Evolutionary conservation across 129 eudicot species (phyloP), one percentile per base, ranked within the genome.

Genomic region (Centella asiatica): DNA sequence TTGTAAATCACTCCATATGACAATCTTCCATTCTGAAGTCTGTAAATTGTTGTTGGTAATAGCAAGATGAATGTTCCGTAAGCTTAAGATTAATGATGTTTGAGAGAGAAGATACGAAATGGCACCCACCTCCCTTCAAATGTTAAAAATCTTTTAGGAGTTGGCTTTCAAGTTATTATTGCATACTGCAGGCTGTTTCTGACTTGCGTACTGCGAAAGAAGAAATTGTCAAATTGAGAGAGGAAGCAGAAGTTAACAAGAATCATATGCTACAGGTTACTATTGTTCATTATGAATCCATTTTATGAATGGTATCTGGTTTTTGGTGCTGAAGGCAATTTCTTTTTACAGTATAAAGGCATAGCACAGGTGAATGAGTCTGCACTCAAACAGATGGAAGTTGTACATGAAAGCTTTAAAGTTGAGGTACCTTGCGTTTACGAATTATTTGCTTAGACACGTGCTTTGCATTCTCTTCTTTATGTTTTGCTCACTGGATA

Each of bases 291-390:
- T 23, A 17, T 13, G 18, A 39, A 25, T 8, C 32, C 23, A 5
- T 66, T 12, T 20, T 66, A 13, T 36, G 22, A n/a, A 14, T 27
- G 32, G 4, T 25, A 15, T 51, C 51, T 52, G 60, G 40, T 27
- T 66, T 15, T n/a, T 27, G 14, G 24, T 25, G 18, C 27, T 66
- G 25, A 61, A 42, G 17, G 4, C 29, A 11, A 32, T 29, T 1
- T 10, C 29, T 2, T 4, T 46, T 64, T 17, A 26, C 79, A 89
- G 80, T 92, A 92, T 66, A 92, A 85, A 72, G 79, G 88, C 69
- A 76, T 92, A 20, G 98, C 98, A 27, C 76, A 84, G 58, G 94
- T 80, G 66, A 92, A 87, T 60, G 98, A 92, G 69, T 78, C 79
- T 36, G 96, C 96, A 4, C 72, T 92, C 22, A 84, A 84, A 72